Evolutionary conservation across 345 rosid species (phyloP), one percentile per base, ranked within the genome.

Genomic region (Erysimum cheiranthoides): DNA sequence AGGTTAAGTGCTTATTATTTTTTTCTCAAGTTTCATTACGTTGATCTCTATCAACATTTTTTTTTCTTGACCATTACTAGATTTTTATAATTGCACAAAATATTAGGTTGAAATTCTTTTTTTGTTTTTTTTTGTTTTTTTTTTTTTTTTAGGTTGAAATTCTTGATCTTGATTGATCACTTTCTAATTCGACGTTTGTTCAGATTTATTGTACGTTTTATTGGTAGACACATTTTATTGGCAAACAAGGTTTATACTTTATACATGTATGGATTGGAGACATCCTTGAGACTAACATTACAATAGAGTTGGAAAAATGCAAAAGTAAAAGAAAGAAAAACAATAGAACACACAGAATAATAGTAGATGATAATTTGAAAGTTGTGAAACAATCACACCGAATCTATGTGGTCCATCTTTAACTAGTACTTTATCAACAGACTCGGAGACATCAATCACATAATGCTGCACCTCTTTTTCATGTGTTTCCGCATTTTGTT

Each of bases 251-350:
- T 14, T 28, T n/a, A n/a, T n/a, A n/a, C n/a, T 21, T 21, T 30
- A 4, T 30, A 30, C 42, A 58, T 16, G 43, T 16, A 9, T 10
- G n/a, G 63, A 58, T 4, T 10, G n/a, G 63, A 58, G 63, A 34
- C 14, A 58, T 9, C 42, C 14, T 34, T 58, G 13, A 58, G 4
- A 58, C 25, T 8, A 35, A 18, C 65, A 38, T 60, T 36, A 38
- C 46, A 60, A 18, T 10, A 60, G 31, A 38, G 43, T 60, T 36
- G 65, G 65, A 10, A 13, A 36, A 60, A 60, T 36, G 65, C 65
- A 60, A 60, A 60, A 36, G 46, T 60, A 60, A 21, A 60, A 60
- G 5, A 60, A 60, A 1, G 9, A 60, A 38, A 60, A 36, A 3
- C 64, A 59, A 59, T 59, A 59, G 6, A 59, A 59, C 27, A 59